A percentile compares a stretch with the other conserved stretches of the same genome.
Conservation (phyloP, 2,329 filamentous ascomycete species). For the Aspergillus texensis region DNA sequence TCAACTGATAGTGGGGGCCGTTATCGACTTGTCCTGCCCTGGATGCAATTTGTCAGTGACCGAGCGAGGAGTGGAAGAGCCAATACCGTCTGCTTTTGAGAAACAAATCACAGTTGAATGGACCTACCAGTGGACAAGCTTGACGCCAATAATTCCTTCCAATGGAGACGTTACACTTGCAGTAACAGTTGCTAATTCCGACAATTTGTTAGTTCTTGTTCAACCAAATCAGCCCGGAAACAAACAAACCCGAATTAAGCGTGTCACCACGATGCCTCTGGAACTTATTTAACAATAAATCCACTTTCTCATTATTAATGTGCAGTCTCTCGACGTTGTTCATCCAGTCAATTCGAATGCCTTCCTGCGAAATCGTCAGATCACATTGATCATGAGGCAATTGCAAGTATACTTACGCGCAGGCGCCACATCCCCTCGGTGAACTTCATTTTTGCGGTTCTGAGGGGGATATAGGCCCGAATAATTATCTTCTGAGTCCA, state of each 20-base stretch:
- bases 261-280: slow-evolving; percentile 44
- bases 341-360: slow-evolving; percentile 45
- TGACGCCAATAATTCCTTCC: slow-evolving; percentile 44
- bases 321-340: slow-evolving; percentile 42
- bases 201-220: neutral
- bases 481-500: neutral
- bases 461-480: neutral
- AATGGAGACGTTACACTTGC: slow-evolving; percentile 38
- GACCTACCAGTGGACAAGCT: slow-evolving; percentile 40
- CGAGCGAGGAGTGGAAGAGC: neutral
- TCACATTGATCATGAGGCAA: neutral
- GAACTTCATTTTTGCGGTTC: slow-evolving; percentile 41
- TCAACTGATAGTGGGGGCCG: slow-evolving; percentile 40
- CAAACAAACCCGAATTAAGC: slow-evolving; percentile 37
- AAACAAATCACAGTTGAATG: neutral
- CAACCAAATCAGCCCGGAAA: neutral
- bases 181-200: slow-evolving; percentile 35
- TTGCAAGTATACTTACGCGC: slow-evolving; percentile 24
- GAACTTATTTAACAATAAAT: slow-evolving; percentile 41
- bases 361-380: slow-evolving; percentile 29
- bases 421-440: slow-evolving; percentile 46
- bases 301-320: slow-evolving; percentile 34
- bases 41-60: neutral
- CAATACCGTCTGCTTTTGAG: neutral
- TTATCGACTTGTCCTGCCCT: slow-evolving; percentile 40